Base-by-base conservation (phyloP, 805 yeast species). In the Henningerozyma blattae region DNA sequence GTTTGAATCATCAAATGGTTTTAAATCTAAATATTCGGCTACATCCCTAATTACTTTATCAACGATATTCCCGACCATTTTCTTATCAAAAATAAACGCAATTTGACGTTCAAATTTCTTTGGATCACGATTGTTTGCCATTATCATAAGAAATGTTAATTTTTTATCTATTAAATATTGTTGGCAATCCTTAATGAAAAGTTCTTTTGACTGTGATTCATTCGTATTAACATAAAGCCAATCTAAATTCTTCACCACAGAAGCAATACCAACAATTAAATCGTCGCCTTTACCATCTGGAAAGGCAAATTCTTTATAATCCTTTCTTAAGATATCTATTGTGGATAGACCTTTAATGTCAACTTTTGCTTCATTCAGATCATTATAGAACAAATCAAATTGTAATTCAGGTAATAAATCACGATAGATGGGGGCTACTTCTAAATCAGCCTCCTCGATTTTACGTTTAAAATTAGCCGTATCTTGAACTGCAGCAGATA, bases 401-500 rank as follows among this genome's bases (percentile, higher is more conserved):
- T 53, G 52, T 13, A 52, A 27, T 5, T 36, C 31, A 1, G 39
- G 31, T 5, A 43, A 22, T 6, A 55, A 35, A 10, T 44, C 35
- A 20, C 52, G 42, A 37, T 80, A 72, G 1, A 39, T 25, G 1
- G 58, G 43, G 22, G 65, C 52, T 0, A 74, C 76, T 13, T 54
- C 49, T 4, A 47, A 33, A 52, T 89, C 97, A 3, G 61, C 63
- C 0, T 50, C 48, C 41, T 78, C 84, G 3, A 80, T 81, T 52
- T 77, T 77, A 31, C 65, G 64, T 8, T 66, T 59, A 62, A 85
- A 59, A 44, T 78, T 76, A 4, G 75, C 58, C 0, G 97, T 87
- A 46, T 89, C 97, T 10, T 80, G 63, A 26, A 85, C 47, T 20
- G 81, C 66, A 1, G 95, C 91, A 1, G 83, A 77, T 31, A 77